Percentiles rank a stretch among this genome's conserved stretches.
phyloP scores from a whole-genome alignment of 2,329 filamentous ascomycete genomes.

The Xylaria sp. region DNA sequence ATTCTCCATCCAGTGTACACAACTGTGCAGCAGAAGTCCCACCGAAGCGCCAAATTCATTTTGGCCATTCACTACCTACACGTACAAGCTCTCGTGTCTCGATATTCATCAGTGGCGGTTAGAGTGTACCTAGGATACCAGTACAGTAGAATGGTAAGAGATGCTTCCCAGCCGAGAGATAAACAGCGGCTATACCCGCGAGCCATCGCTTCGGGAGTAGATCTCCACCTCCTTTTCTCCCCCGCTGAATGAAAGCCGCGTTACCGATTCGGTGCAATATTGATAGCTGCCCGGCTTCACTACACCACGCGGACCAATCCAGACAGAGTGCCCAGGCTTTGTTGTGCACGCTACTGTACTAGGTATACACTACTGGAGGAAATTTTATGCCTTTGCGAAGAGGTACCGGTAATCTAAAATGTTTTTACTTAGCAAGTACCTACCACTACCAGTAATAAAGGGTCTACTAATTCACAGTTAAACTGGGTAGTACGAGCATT shows the following conservation, averaged over 20 bases:
- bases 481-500: too few species aligned
- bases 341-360: not conserved
- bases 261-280: conserved; percentile 27
- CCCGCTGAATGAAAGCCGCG: not conserved
- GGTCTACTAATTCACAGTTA: too few species aligned
- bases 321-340: not conserved
- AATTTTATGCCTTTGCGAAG: not conserved
- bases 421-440: not conserved
- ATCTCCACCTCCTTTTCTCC: not conserved
- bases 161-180: not conserved
- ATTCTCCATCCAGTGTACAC: not conserved
- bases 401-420: not conserved
- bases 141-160: not conserved
- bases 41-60: not conserved
- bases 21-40: not conserved
- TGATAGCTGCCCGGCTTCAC: conserved; percentile 20
- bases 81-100: not conserved
- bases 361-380: too few species aligned
- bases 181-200: conserved; percentile 27
- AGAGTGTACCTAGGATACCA: not conserved
- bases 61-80: not conserved
- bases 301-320: conserved; percentile 26
- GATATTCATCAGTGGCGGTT: not conserved
- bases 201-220: not conserved
- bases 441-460: too few species aligned